Base-by-base conservation (phyloP, 1,139 yeast genomes). In the Candida buenavistaensis region DNA sequence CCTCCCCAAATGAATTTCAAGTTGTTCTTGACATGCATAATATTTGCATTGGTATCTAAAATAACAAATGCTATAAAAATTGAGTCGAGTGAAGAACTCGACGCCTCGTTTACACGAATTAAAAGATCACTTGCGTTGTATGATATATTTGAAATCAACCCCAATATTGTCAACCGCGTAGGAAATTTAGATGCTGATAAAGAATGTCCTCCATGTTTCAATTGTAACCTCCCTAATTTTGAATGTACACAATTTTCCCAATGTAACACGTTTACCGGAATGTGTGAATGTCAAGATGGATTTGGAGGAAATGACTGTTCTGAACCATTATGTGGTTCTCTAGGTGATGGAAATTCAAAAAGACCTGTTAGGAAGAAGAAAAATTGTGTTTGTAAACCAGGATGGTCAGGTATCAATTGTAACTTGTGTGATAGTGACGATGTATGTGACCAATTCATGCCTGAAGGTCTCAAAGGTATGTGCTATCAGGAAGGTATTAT, bases 401-500 rank as follows among this genome's bases (percentile, higher is more conserved):
- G 98, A 3, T 92, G 98, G 98, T 64, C 68, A 5, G 97, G 98
- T 30, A 85, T 92, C 53, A 92, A 92, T 55, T 92, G 98, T 69
- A 92, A 92, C 54, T 51, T 84, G 45, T 92, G 98, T 60, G 67
- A 73, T 14, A 54, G 57, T 3, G 95, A 92, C 55, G 59, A 66
- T 4, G 84, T 83, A 2, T 92, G 98, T 63, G 87, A 87, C 54
- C 64, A 84, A 1, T 84, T 92, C 48, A 79, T 92, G 81, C 97
- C 97, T 1, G 90, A 82, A 37, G 95, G 87, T 1, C 62, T 89
- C 38, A 67, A 75, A 43, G 98, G 97, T 7, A 87, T 95, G 0
- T 92, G 98, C 57, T 90, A 89, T 58, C 75, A 80, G 43, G 78
- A 86, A n/a, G 98, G 98, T 14, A 76, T 87, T 46, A 64, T 89